These are phyloP conservation scores for Pythium aristosporum DNA, from an alignment of 352 stramenopile genomes.

Conservation along the genomic window DNA sequence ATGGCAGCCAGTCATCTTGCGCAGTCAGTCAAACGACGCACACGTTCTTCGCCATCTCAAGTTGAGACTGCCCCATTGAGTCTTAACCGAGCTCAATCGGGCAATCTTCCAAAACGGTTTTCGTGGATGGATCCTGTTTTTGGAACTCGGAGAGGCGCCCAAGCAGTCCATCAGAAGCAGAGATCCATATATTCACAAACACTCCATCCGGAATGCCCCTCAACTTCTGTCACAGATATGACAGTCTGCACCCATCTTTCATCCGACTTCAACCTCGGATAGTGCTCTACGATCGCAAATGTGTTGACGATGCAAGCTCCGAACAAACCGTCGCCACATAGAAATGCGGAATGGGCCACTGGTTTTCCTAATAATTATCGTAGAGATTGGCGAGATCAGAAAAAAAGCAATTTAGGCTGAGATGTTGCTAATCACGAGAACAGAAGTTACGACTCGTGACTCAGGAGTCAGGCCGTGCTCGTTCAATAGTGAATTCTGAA, in stretches of 20 bases:
- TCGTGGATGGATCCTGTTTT: constrained; percentile 1
- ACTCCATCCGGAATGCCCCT: constrained; percentile 11
- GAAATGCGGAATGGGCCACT: constrained; percentile 3
- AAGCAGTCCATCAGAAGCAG: neutral
- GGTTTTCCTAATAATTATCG: neutral
- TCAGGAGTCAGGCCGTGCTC: too few relatives aligned
- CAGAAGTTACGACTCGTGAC: too few relatives aligned
- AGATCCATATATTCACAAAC: constrained; percentile 1
- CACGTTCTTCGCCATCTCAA: neutral
- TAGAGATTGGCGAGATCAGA: neutral
- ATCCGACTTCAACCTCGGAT: constrained; percentile 1
- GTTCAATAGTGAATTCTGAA: too few relatives aligned
- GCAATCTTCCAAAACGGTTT: constrained; percentile 1
- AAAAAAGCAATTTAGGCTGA: neutral
- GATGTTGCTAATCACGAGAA: too few relatives aligned
- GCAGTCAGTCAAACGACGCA: neutral
- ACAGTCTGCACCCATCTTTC: neutral
- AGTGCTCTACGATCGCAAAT: neutral
- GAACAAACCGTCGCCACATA: constrained; percentile 14
- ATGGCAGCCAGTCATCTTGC: neutral
- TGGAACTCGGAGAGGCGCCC: neutral
- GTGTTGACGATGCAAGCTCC: constrained; percentile 8
- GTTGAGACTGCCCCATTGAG: too few relatives aligned
- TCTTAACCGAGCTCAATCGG: too few relatives aligned
- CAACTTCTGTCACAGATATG: neutral